A percentile compares a stretch with the other conserved stretches of the same genome.
phyloP scores from a whole-genome alignment of 2,329 filamentous ascomycete genomes.

The Alternaria incomplexa region DNA sequence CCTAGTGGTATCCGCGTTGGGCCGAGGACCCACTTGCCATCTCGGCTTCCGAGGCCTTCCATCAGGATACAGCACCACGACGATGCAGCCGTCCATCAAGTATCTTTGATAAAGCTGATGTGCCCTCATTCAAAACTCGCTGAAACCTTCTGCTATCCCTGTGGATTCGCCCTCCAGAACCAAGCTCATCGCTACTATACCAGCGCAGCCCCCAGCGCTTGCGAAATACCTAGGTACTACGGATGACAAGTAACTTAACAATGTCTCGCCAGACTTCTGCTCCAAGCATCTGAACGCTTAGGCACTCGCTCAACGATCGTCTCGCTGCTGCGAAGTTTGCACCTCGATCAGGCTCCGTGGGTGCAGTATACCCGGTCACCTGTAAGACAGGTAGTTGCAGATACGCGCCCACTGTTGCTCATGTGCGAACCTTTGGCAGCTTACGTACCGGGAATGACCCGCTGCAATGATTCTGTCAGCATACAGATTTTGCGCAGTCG shows the following conservation, averaged over 20 bases:
- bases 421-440: background rate
- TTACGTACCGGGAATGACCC: accelerated
- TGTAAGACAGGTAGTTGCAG: background rate
- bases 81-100: background rate
- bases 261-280: no score
- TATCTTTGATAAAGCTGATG: no score
- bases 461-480: accelerated
- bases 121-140: no score
- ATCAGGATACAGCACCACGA: background rate
- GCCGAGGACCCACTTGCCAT: background rate
- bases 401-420: background rate
- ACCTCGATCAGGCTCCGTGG: no score
- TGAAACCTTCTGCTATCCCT: no score
- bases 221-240: background rate
- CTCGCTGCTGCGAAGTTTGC: no score
- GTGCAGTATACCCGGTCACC: background rate
- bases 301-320: no score
- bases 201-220: background rate
- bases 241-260: no score
- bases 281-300: no score
- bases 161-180: no score
- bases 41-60: background rate
- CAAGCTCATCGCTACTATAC: background rate
- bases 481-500: background rate
- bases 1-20: background rate